These are phyloP conservation scores for Omphalotus guepiniiformis DNA, from an alignment of 768 basidiomycete genomes.

Conservation along the genomic window DNA sequence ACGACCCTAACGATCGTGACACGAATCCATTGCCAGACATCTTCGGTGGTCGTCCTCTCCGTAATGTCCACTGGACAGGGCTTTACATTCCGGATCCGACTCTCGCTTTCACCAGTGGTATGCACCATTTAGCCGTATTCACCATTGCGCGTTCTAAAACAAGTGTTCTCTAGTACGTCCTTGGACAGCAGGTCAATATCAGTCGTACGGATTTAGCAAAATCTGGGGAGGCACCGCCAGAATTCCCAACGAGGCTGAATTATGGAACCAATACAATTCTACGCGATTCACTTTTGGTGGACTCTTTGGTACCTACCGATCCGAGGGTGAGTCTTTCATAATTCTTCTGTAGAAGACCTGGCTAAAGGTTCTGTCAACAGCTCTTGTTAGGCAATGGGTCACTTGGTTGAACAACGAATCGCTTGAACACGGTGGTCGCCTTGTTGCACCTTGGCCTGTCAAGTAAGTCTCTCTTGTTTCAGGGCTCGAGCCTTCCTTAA, in stretches of 20 bases:
- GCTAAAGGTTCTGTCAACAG: conserved; percentile 8
- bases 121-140: neutral
- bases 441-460: conserved; percentile 22
- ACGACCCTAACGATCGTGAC: neutral
- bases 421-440: conserved; percentile 20
- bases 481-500: neutral
- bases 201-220: conserved; percentile 23
- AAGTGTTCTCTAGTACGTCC: conserved; percentile 14
- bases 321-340: conserved; percentile 13
- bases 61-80: conserved; percentile 22
- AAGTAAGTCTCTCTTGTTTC: conserved; percentile 11
- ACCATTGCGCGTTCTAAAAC: neutral
- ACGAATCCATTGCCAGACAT: conserved; percentile 8
- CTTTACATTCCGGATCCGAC: conserved; percentile 32
- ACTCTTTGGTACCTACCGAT: conserved; percentile 13
- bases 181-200: conserved; percentile 19
- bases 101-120: conserved; percentile 22
- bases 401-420: conserved; percentile 25
- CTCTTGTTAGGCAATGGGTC: conserved; percentile 18
- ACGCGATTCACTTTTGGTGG: conserved; percentile 16
- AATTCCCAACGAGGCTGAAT: conserved; percentile 16
- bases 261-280: conserved; percentile 17
- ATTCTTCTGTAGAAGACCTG: neutral
- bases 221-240: conserved; percentile 23
- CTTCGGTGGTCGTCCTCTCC: conserved; percentile 12